Percentiles rank a stretch among this genome's conserved stretches.
These are phyloP conservation scores for Neoscytalidium dimidiatum DNA, from an alignment of 2,329 filamentous ascomycete genomes.

Conservation along the genomic window DNA sequence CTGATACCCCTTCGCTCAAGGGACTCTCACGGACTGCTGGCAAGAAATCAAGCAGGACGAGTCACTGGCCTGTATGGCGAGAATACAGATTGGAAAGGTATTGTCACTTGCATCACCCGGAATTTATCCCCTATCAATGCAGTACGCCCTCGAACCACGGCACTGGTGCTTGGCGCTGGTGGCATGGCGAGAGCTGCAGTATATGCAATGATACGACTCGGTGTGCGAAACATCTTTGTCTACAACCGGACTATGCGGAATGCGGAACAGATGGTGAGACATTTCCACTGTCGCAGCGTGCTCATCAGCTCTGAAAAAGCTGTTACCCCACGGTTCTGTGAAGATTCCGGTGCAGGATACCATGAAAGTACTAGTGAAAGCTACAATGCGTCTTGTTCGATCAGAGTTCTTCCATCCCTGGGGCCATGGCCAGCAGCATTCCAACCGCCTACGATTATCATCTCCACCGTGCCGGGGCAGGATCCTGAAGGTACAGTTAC, in stretches of 20 bases:
- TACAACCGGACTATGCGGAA: background rate
- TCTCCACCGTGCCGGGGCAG: background rate
- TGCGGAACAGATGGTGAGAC: background rate
- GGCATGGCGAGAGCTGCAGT: background rate
- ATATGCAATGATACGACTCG: background rate
- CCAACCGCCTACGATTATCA: background rate
- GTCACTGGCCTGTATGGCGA: background rate
- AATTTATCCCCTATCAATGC: background rate
- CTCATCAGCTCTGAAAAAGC: background rate
- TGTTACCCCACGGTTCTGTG: too few species aligned
- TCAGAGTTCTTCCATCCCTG: background rate
- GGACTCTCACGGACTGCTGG: background rate
- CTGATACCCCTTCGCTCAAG: background rate
- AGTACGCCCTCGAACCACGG: background rate
- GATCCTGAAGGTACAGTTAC: background rate
- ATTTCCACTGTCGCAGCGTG: background rate
- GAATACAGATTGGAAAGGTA: background rate
- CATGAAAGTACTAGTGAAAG: too few species aligned
- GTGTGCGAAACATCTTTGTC: background rate
- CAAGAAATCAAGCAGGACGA: background rate
- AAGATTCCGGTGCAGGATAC: background rate
- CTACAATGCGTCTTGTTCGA: background rate
- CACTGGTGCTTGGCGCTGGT: background rate
- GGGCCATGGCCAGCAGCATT: background rate
- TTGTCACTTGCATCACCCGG: background rate